phyloP scores from a whole-genome alignment of 805 yeast genomes.

The Saturnispora bothae region DNA sequence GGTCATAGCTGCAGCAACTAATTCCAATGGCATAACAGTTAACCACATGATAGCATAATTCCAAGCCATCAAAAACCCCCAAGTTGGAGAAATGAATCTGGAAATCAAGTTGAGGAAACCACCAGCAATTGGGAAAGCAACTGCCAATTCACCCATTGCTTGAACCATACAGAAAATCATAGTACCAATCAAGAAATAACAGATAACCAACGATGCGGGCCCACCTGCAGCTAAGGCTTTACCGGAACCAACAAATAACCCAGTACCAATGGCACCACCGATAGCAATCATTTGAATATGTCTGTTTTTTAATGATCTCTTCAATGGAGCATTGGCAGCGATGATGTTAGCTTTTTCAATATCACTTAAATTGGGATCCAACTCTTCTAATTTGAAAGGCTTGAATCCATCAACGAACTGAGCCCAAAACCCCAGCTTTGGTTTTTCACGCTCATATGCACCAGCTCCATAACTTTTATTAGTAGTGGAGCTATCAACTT shows the following conservation, averaged over 20 bases:
- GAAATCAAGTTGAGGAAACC: slow-evolving; percentile 46
- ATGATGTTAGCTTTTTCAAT: slow-evolving; percentile 33
- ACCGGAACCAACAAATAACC: slow-evolving; percentile 65
- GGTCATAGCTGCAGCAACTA: slow-evolving; percentile 42
- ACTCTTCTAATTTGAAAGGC: slow-evolving; percentile 18
- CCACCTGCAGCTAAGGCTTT: slow-evolving; percentile 50
- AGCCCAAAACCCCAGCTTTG: slow-evolving; percentile 7
- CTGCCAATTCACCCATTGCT: slow-evolving; percentile 52
- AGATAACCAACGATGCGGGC: slow-evolving; percentile 55
- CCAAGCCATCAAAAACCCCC: slow-evolving; percentile 53
- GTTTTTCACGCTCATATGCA: background rate
- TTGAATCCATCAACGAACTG: slow-evolving; percentile 20
- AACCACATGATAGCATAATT: slow-evolving; percentile 43
- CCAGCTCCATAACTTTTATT: background rate
- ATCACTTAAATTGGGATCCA: slow-evolving; percentile 32
- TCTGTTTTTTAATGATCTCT: slow-evolving; percentile 42
- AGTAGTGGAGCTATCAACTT: background rate
- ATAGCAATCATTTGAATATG: slow-evolving; percentile 72
- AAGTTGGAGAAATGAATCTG: slow-evolving; percentile 44
- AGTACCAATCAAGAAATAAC: slow-evolving; percentile 43
- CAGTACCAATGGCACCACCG: slow-evolving; percentile 76
- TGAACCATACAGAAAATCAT: slow-evolving; percentile 52
- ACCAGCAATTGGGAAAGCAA: slow-evolving; percentile 49
- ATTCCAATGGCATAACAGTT: slow-evolving; percentile 39
- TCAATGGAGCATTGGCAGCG: slow-evolving; percentile 37